Evolutionary conservation across 495 filamentous ascomycete genomes (phyloP), one percentile per base, ranked within the genome.

Genomic region (Aspergillus kassunensis): DNA sequence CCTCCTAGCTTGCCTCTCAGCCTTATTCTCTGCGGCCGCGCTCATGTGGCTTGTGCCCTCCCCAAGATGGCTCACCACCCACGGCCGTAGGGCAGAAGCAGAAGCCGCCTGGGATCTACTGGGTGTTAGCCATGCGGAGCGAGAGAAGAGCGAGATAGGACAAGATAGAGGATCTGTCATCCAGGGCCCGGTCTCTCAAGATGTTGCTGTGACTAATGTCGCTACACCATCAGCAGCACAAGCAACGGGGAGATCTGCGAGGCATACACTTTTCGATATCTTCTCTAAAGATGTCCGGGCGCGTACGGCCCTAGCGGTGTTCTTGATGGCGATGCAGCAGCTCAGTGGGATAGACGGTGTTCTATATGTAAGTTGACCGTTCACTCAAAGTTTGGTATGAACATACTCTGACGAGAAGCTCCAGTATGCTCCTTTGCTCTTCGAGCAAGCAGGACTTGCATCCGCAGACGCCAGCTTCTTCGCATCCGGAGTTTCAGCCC

Each of bases 401-500:
- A 27, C 24, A 27, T 27, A 9, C 13, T 19, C 42, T 45, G 20
- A 44, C 35, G 4, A 6, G 5, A 12, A 13, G 8, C 4, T 20
- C 11, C 20, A 56, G 73, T 82, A 80, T 48, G 79, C 77, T 0
- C 79, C 79, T 2, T 58, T 75, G 1, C 58, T 81, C 15, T 82
- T 82, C 46, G 64, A 72, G 33, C 75, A 79, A 61, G 79, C 79
- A 13, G 79, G 79, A 6, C 68, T 81, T 19, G 59, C 71, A 5
- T 71, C 70, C 3, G 63, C 72, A 3, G 63, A 71, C 42, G 74
- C 79, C 10, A 72, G 74, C 6, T 79, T 82, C 55, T 72, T 82
- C 18, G 76, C 79, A 3, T 80, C 76, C 6, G 79, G 78, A n/a
- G 65, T 82, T 33, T 76, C 76, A 3, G 76, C 73, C 0, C 62